phyloP scores from a whole-genome alignment of 768 basidiomycete genomes.

The Termitomyces sp. region DNA sequence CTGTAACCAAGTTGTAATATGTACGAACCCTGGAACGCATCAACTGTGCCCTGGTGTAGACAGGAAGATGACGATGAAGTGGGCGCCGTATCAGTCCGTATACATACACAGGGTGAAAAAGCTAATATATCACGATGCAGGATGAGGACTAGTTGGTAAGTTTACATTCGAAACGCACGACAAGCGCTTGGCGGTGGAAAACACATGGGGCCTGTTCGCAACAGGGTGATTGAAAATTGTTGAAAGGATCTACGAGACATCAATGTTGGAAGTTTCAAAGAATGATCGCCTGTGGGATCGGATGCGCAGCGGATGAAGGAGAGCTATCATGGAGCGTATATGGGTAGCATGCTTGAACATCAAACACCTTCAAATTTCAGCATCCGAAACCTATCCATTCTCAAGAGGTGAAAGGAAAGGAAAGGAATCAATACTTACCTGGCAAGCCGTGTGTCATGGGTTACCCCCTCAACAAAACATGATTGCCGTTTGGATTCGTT shows the following conservation, averaged over 20 bases:
- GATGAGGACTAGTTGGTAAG: background rate
- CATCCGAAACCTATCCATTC: background rate
- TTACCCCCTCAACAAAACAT: background rate
- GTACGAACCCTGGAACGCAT: conserved; percentile 8
- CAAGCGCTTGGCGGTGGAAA: background rate
- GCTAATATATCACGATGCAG: background rate
- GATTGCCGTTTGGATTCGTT: background rate
- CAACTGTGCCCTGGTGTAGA: background rate
- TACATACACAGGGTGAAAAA: background rate
- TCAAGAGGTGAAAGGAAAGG: background rate
- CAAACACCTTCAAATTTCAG: background rate
- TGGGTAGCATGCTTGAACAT: background rate
- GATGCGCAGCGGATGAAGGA: background rate
- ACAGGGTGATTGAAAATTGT: background rate
- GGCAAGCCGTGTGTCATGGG: background rate
- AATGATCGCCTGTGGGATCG: background rate
- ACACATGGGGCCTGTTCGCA: background rate
- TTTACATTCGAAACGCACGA: background rate
- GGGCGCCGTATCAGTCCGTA: conserved; percentile 3
- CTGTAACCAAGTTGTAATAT: conserved; percentile 10
- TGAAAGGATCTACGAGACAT: background rate
- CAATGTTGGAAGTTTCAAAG: background rate
- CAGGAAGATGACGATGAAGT: background rate
- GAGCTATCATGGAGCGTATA: background rate
- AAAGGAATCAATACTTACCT: too few relatives aligned